Evolutionary conservation across 805 yeast species (phyloP).

Genomic region (Danielozyma ontarioensis): DNA sequence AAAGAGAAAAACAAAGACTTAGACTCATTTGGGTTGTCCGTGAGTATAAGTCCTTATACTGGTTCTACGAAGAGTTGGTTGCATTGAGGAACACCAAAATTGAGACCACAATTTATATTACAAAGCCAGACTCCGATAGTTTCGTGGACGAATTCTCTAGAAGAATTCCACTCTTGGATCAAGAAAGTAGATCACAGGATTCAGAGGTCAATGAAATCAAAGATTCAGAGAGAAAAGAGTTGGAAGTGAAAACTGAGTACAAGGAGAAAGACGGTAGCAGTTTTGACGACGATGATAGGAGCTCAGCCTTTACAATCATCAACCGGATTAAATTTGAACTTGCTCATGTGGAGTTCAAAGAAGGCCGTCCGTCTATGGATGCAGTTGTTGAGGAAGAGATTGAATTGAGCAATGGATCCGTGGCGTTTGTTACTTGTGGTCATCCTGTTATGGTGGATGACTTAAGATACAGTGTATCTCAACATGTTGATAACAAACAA

Average conservation of each 20-base stretch:
- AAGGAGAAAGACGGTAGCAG: no score
- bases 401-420: constrained; percentile 34
- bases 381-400: constrained; percentile 33
- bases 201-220: background rate
- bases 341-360: constrained; percentile 12
- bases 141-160: constrained; percentile 1
- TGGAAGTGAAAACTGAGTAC: background rate
- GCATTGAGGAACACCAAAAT: constrained; percentile 21
- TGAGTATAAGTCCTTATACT: constrained; percentile 43
- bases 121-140: constrained; percentile 16
- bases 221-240: background rate
- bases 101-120: constrained; percentile 24
- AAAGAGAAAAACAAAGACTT: constrained; percentile 9
- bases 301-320: background rate
- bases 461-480: constrained; percentile 43
- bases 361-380: constrained; percentile 42
- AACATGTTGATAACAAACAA: constrained; percentile 28
- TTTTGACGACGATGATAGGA: background rate
- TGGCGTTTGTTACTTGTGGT: constrained; percentile 60
- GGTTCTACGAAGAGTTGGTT: constrained; percentile 45
- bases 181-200: background rate
- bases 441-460: constrained; percentile 55
- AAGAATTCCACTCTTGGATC: constrained; percentile 1
- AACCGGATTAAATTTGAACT: constrained; percentile 6
- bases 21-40: constrained; percentile 63